Evolutionary conservation across 2,329 filamentous ascomycete genomes (phyloP).

Genomic region (Aspergillus quadrilineatus): DNA sequence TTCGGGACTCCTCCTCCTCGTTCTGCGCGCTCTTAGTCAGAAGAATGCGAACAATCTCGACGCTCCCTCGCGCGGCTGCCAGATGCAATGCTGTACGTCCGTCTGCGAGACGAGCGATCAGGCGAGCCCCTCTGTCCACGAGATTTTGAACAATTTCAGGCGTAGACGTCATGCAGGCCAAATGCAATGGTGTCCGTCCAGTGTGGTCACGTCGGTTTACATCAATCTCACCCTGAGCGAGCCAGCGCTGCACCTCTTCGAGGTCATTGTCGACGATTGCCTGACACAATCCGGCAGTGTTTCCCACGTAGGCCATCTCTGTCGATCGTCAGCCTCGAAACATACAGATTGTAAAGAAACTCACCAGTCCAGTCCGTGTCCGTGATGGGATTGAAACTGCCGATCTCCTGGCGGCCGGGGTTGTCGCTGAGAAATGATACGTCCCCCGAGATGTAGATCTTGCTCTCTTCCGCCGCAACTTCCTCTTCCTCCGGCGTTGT

Average conservation of each 20-base stretch:
- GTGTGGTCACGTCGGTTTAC: slow-evolving; percentile 74
- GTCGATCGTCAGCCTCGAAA: not conserved
- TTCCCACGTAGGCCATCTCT: slow-evolving; percentile 85
- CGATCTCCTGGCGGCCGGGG: slow-evolving; percentile 72
- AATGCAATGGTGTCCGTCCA: slow-evolving; percentile 74
- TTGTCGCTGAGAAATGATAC: slow-evolving; percentile 76
- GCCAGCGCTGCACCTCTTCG: slow-evolving; percentile 69
- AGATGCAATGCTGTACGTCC: slow-evolving; percentile 81
- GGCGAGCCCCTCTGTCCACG: slow-evolving; percentile 68
- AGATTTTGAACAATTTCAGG: slow-evolving; percentile 69
- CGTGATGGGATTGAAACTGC: slow-evolving; percentile 75
- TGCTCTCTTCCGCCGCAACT: slow-evolving; percentile 67
- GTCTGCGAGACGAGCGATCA: slow-evolving; percentile 74
- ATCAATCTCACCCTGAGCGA: slow-evolving; percentile 64
- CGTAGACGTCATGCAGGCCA: slow-evolving; percentile 69
- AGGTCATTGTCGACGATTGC: slow-evolving; percentile 75
- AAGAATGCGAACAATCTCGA: slow-evolving; percentile 68
- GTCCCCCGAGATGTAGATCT: slow-evolving; percentile 72
- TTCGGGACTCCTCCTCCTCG: slow-evolving; percentile 48
- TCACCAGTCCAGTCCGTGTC: slow-evolving; percentile 73
- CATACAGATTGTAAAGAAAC: not conserved
- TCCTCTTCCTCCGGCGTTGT: slow-evolving; percentile 70
- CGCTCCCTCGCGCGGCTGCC: slow-evolving; percentile 67
- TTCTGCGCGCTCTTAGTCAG: slow-evolving; percentile 73
- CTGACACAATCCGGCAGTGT: slow-evolving; percentile 73